phyloP scores from a whole-genome alignment of 306 rosid species.

The Corylus avellana region DNA sequence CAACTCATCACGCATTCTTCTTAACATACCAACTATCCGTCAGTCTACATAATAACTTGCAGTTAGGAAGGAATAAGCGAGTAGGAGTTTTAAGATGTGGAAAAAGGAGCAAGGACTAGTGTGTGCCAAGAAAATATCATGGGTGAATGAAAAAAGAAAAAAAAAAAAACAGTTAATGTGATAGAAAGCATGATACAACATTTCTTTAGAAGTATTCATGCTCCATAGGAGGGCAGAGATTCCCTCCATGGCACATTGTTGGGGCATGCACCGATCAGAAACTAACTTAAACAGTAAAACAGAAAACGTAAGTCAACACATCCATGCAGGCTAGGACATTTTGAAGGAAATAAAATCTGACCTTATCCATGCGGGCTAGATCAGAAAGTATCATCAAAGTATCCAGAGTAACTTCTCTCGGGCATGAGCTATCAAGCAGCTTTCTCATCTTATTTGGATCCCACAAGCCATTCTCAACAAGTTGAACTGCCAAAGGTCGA shows the following conservation, averaged over 20 bases:
- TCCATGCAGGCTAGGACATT: background rate
- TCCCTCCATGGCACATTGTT: background rate
- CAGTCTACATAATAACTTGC: background rate
- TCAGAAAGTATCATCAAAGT: conserved; percentile 89
- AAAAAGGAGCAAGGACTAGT: background rate
- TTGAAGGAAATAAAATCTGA: conserved; percentile 37
- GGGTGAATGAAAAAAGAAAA: background rate
- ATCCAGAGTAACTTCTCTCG: conserved; percentile 79
- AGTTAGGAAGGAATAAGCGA: background rate
- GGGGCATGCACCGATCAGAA: background rate
- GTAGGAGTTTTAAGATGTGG: background rate
- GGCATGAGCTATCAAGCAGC: conserved; percentile 59
- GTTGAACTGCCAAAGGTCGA: conserved; percentile 79
- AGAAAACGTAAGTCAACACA: conserved; percentile 2
- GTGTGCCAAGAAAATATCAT: background rate
- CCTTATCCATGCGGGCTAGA: conserved; percentile 98
- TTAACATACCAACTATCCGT: background rate
- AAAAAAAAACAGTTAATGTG: background rate
- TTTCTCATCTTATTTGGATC: conserved; percentile 76
- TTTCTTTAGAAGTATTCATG: background rate
- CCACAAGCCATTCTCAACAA: conserved; percentile 78
- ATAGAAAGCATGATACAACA: background rate
- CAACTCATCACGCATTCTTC: background rate
- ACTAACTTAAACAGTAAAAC: background rate
- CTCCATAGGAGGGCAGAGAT: background rate